A percentile compares a stretch with the other conserved stretches of the same genome.
phyloP scores from a whole-genome alignment of 2,329 filamentous ascomycete species.

The Curvularia verruculosa region DNA sequence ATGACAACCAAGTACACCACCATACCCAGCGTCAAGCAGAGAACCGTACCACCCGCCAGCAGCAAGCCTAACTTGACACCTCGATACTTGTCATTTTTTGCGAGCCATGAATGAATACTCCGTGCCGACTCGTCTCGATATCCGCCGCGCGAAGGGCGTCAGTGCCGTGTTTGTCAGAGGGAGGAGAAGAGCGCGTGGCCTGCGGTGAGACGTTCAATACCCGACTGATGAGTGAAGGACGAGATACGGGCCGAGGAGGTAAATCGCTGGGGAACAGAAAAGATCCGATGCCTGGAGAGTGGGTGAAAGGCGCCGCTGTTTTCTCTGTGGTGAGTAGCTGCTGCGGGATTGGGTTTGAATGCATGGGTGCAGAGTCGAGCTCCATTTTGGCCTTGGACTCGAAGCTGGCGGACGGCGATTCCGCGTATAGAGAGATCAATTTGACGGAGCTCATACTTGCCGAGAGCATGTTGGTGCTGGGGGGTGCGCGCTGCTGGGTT shows the following conservation, averaged over 20 bases:
- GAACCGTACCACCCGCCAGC: not conserved
- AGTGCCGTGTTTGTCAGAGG: not conserved
- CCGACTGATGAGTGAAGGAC: not conserved
- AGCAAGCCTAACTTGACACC: not conserved
- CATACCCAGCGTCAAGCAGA: slow-evolving; percentile 1
- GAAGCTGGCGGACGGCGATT: not conserved
- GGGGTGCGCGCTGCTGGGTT: not conserved
- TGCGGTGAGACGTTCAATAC: not conserved
- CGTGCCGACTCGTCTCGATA: not conserved
- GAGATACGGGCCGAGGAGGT: not conserved
- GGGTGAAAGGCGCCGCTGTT: not conserved
- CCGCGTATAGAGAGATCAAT: not conserved
- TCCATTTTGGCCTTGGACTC: not conserved
- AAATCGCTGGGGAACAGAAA: not conserved
- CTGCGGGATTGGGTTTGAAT: not conserved
- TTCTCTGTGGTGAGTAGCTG: not conserved
- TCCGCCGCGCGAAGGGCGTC: not conserved
- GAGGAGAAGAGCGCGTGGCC: not conserved
- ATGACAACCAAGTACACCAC: not conserved
- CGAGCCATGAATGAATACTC: not conserved
- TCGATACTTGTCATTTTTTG: no score
- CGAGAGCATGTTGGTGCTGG: not conserved
- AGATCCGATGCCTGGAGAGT: not conserved
- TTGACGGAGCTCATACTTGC: not conserved
- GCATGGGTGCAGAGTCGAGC: not conserved